These are phyloP conservation scores for Jackrogersella multiformis DNA, from an alignment of 495 filamentous ascomycete genomes.

Conservation along the genomic window DNA sequence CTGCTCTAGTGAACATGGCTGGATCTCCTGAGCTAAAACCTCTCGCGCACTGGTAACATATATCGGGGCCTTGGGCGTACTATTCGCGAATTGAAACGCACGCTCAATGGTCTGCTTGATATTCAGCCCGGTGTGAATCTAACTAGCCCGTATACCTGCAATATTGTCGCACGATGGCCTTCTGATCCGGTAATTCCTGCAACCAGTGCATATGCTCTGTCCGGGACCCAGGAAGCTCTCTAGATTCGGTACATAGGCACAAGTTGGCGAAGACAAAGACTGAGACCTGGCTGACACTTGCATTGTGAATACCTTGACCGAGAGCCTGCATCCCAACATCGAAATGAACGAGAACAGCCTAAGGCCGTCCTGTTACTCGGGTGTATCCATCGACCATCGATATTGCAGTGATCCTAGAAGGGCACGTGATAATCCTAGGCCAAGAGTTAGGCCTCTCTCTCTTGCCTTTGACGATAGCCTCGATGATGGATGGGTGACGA, in stretches of 20 bases:
- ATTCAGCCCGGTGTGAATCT: slow-evolving; percentile 79
- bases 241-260: slow-evolving; percentile 78
- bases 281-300: slow-evolving; percentile 75
- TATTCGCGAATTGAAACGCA: slow-evolving; percentile 76
- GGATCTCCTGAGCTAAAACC: slow-evolving; percentile 77
- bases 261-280: slow-evolving; percentile 81
- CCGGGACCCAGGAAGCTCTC: slow-evolving; percentile 74
- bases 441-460: slow-evolving; percentile 56
- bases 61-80: slow-evolving; percentile 75
- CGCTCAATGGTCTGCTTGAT: slow-evolving; percentile 82
- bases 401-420: slow-evolving; percentile 73
- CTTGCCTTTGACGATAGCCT: slow-evolving; percentile 79
- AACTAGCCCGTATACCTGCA: slow-evolving; percentile 77
- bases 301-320: slow-evolving; percentile 81
- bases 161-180: slow-evolving; percentile 78
- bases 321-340: slow-evolving; percentile 84
- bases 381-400: slow-evolving; percentile 85
- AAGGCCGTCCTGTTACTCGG: slow-evolving; percentile 72
- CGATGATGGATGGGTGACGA: slow-evolving; percentile 79
- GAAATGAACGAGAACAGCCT: slow-evolving; percentile 82
- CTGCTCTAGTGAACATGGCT: slow-evolving; percentile 70
- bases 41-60: slow-evolving; percentile 75
- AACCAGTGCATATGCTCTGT: slow-evolving; percentile 88
- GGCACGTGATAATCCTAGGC: slow-evolving; percentile 78
- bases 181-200: slow-evolving; percentile 82